Conservation (phyloP, 208 protist genomes). For the Leishmania tropica region DNA sequence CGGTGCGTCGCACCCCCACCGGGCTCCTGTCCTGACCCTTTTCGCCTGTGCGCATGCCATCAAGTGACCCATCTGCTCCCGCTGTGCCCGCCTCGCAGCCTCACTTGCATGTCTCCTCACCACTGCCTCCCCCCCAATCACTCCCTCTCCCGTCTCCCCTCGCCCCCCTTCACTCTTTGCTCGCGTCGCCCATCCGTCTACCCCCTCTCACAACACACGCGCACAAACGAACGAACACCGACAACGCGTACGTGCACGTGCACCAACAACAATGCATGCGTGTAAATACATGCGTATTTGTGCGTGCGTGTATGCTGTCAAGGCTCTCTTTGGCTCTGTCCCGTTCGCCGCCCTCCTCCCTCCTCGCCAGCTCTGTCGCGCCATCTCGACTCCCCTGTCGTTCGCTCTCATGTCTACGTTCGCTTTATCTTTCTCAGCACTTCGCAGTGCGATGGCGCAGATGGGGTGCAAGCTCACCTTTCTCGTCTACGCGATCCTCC, state of each 20-base stretch:
- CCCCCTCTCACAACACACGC: neutral
- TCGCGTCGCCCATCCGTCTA: neutral
- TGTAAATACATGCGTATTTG: too few relatives aligned
- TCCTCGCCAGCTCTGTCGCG: neutral
- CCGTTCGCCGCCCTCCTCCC: neutral
- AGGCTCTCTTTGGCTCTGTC: neutral
- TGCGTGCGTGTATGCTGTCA: neutral
- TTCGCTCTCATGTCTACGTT: too few relatives aligned
- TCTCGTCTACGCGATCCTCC: constrained; percentile 49
- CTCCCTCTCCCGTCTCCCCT: neutral
- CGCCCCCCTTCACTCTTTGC: neutral
- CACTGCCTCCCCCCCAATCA: neutral
- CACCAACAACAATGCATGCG: too few relatives aligned
- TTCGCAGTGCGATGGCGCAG: too few relatives aligned
- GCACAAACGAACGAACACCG: constrained; percentile 24
- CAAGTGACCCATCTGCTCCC: neutral
- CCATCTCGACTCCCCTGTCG: neutral
- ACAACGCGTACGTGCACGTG: neutral
- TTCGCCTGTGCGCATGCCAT: neutral
- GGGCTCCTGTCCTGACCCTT: neutral
- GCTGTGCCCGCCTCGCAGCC: neutral
- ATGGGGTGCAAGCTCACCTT: constrained; percentile 31
- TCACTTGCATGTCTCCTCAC: neutral
- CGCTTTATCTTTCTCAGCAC: neutral
- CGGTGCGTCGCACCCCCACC: neutral